Percentiles rank a stretch among this genome's conserved stretches.
These are phyloP conservation scores for Candida rishiriensis DNA, from an alignment of 805 yeast species.

Conservation along the genomic window DNA sequence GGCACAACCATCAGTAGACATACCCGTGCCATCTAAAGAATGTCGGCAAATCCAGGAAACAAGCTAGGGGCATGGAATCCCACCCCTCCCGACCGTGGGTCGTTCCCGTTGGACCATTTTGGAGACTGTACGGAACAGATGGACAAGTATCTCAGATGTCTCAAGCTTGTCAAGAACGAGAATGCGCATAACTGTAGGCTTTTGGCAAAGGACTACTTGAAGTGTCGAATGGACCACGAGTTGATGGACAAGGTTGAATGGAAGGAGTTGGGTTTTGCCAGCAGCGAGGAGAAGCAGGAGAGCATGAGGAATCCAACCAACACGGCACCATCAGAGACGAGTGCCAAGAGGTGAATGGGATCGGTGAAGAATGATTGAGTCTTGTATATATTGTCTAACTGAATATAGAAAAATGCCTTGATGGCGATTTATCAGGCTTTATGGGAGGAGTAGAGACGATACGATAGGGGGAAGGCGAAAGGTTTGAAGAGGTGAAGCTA, in stretches of 20 bases:
- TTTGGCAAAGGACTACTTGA: conserved; percentile 74
- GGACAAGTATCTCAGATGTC: conserved; percentile 71
- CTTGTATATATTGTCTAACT: background rate
- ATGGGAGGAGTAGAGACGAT: too few species aligned
- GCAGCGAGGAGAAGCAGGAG: background rate
- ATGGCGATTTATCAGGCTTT: too few species aligned
- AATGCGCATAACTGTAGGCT: conserved; percentile 90
- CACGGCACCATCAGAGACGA: background rate
- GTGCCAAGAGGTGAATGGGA: background rate
- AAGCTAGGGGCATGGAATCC: conserved; percentile 55
- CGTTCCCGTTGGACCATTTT: conserved; percentile 88
- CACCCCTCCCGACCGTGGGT: conserved; percentile 94
- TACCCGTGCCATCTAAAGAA: too few species aligned
- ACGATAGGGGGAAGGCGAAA: too few species aligned
- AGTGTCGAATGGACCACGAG: conserved; percentile 82
- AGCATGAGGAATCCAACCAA: background rate
- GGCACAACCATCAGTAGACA: too few species aligned
- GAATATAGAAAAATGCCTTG: background rate
- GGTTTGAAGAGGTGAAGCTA: background rate
- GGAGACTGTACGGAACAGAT: conserved; percentile 78
- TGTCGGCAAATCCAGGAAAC: conserved; percentile 44
- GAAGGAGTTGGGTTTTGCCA: conserved; percentile 31
- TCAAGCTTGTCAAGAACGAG: conserved; percentile 70
- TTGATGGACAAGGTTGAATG: conserved; percentile 34
- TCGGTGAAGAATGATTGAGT: too few species aligned